phyloP scores from a whole-genome alignment of 192 early-diverging fungal species.

The Coemansia aciculifera region DNA sequence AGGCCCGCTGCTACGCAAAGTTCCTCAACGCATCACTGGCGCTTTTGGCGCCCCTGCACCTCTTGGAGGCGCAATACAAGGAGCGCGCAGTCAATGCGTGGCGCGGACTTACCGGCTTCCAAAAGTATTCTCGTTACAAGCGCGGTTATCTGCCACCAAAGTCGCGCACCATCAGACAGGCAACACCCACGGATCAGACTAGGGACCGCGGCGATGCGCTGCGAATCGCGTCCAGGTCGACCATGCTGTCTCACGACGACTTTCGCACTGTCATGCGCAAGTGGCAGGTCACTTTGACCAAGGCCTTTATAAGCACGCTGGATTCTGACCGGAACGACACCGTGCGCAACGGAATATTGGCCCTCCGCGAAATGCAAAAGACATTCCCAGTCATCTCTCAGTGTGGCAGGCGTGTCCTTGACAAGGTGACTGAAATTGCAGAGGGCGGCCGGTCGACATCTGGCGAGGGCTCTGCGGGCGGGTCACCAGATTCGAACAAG shows the following conservation, averaged over 20 bases:
- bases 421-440: slow-evolving; percentile 40
- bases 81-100: slow-evolving; percentile 44
- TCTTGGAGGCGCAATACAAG: slow-evolving; percentile 26
- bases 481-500: slow-evolving; percentile 27
- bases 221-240: slow-evolving; percentile 27
- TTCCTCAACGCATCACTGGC: slow-evolving; percentile 41
- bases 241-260: slow-evolving; percentile 44
- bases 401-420: slow-evolving; percentile 35
- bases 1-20: slow-evolving; percentile 43
- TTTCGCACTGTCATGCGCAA: slow-evolving; percentile 53
- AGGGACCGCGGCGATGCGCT: slow-evolving; percentile 25
- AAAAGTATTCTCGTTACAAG: slow-evolving; percentile 41
- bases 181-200: slow-evolving; percentile 13
- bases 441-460: not conserved
- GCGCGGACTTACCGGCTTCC: slow-evolving; percentile 48
- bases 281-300: slow-evolving; percentile 44
- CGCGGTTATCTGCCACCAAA: slow-evolving; percentile 47
- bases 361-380: slow-evolving; percentile 44
- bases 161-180: slow-evolving; percentile 35
- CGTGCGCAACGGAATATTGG: slow-evolving; percentile 48
- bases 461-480: slow-evolving; percentile 4
- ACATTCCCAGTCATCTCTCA: slow-evolving; percentile 45
- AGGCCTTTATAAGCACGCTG: slow-evolving; percentile 30
- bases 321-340: slow-evolving; percentile 41
- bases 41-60: slow-evolving; percentile 37